Percentiles rank a stretch among this genome's conserved stretches.
phyloP scores from a whole-genome alignment of 2,329 filamentous ascomycete genomes.

The Cryphonectria radicalis region DNA sequence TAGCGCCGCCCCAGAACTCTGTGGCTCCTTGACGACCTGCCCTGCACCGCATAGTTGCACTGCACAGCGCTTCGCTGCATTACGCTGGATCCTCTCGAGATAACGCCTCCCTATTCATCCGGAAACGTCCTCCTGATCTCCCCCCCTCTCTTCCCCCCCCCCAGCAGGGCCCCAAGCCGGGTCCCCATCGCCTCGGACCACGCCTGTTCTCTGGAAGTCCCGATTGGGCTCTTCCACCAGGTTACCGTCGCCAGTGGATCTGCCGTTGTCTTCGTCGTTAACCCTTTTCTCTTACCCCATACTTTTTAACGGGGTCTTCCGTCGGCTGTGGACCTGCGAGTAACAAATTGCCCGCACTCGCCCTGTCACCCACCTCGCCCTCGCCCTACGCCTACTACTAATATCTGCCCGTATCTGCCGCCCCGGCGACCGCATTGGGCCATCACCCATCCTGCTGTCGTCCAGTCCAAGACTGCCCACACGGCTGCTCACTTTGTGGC shows the following conservation, averaged over 20 bases:
- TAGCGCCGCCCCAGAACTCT: background rate
- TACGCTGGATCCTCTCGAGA: background rate
- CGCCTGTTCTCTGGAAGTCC: conserved; percentile 22
- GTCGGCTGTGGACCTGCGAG: background rate
- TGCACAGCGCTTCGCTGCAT: background rate
- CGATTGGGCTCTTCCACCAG: conserved; percentile 22
- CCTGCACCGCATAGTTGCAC: background rate
- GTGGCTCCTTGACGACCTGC: background rate
- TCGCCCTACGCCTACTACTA: conserved; percentile 2
- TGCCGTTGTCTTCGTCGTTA: background rate
- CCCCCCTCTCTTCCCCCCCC: background rate
- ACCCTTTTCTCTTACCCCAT: conserved; percentile 17
- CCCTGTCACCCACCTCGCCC: conserved; percentile 1
- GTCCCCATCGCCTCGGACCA: conserved; percentile 17
- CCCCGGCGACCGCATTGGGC: background rate
- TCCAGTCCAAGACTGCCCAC: background rate
- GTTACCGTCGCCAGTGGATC: conserved; percentile 8
- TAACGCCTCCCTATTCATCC: background rate
- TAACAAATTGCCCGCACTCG: background rate
- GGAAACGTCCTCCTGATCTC: background rate
- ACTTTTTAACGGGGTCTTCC: conserved; percentile 10
- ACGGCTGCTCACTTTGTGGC: background rate
- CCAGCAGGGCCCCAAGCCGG: conserved; percentile 4
- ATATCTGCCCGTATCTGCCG: conserved; percentile 11
- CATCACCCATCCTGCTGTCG: background rate